Percentiles rank a stretch among this genome's conserved stretches.
Conservation (phyloP, 768 basidiomycete species). For the Guyanaporus albipodus region DNA sequence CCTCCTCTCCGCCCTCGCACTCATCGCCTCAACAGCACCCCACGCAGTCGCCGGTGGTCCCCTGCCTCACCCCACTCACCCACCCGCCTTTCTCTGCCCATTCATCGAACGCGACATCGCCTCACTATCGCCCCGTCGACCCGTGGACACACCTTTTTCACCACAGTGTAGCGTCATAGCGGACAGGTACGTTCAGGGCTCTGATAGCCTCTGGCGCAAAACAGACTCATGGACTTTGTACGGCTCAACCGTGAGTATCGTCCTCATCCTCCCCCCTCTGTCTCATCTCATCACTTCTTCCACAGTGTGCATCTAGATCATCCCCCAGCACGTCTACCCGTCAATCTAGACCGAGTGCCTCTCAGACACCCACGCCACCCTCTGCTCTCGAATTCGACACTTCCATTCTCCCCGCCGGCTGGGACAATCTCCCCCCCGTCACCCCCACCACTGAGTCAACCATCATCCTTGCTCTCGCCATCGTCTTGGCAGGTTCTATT, state of each 20-base stretch:
- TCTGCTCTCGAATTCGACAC: slow-evolving; percentile 20
- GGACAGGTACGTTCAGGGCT: slow-evolving; percentile 48
- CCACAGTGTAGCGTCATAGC: slow-evolving; percentile 36
- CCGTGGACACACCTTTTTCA: neutral
- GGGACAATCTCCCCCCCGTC: slow-evolving; percentile 32
- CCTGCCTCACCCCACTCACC: slow-evolving; percentile 30
- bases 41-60: slow-evolving; percentile 46
- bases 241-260: slow-evolving; percentile 59
- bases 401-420: slow-evolving; percentile 50
- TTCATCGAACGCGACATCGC: slow-evolving; percentile 30
- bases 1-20: slow-evolving; percentile 55
- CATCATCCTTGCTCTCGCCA: slow-evolving; percentile 53
- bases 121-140: neutral
- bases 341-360: neutral
- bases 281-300: neutral
- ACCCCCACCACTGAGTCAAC: slow-evolving; percentile 35
- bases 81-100: slow-evolving; percentile 63
- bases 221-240: slow-evolving; percentile 56
- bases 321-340: slow-evolving; percentile 1
- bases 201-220: slow-evolving; percentile 57
- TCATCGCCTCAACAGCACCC: slow-evolving; percentile 49
- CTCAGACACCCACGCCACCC: slow-evolving; percentile 12
- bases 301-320: slow-evolving; percentile 18
- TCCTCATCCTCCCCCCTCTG: neutral
- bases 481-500: slow-evolving; percentile 60